Base-by-base conservation (phyloP, 352 stramenopile genomes). In the Pythium guiyangense region DNA sequence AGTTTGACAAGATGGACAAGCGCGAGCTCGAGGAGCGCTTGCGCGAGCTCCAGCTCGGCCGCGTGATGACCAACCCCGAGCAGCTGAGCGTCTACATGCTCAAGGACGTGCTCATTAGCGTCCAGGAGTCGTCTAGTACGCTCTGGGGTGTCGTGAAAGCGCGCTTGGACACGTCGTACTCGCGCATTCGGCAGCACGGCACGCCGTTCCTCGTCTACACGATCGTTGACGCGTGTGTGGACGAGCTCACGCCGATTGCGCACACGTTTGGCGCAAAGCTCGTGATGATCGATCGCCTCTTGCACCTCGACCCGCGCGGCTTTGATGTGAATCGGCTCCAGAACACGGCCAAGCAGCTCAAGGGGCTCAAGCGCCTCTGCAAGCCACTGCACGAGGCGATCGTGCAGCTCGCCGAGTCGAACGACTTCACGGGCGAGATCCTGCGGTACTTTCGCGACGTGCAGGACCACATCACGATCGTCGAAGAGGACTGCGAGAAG, bases 401-500 rank as follows among this genome's bases (percentile, higher is more conserved):
- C 43, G 67, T 78, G 44, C 78, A 90, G 64, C 69, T 92, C 29
- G 67, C 70, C 54, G 75, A 88, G 52, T 88, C 82, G 25, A 73
- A 83, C 26, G 70, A 90, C 54, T 92, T 92, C 39, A 67, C 74
- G 6, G 79, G 73, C 26, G 81, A 92, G 58, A 89, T 85, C 26
- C 45, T 82, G 37, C 69, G 82, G 11, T 96, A 96, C 60, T 80
- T 96, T 37, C 77, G 84, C 20, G 84, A 96, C 45, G 83, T 96
- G 27, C 84, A 94, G 40, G 86, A 96, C 57, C 84, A 94, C 53
- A 70, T 94, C 47, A 77, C 72, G 47, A 86, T 90, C 48, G 75
- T 94, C 10, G 76, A 88, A 22, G 81, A 92, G 44, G 86, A 89
- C 29, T 89, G 86, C 52, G 82, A 92, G 61, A 84, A 83, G 49